Percentiles rank a stretch among this genome's conserved stretches.
Conservation (phyloP, 23 red algal genomes). For the Agarophyton chilense region DNA sequence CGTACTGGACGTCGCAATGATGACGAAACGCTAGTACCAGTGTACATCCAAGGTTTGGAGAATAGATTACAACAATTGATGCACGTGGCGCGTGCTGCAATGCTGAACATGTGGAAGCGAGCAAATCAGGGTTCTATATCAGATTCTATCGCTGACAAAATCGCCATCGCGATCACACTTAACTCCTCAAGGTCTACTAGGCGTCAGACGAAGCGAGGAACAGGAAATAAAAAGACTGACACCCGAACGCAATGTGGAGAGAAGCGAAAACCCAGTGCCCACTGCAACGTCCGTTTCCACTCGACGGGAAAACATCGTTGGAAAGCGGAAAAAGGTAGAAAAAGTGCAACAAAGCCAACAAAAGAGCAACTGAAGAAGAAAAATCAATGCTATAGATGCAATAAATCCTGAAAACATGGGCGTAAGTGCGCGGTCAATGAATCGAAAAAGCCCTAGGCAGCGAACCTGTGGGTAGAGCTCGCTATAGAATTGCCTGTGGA, state of each 20-base stretch:
- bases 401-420: neutral
- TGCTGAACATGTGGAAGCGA: conserved; percentile 25
- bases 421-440: neutral
- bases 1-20: neutral
- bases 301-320: neutral
- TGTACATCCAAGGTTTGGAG: conserved; percentile 18
- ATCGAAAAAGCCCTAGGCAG: neutral
- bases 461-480: neutral
- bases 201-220: neutral
- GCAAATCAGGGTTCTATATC: neutral
- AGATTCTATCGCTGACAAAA: neutral
- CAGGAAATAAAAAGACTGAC: neutral
- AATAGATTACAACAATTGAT: neutral
- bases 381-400: neutral
- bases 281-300: neutral
- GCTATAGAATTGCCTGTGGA: neutral
- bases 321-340: neutral
- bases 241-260: no score
- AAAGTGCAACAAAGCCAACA: neutral
- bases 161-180: conserved; percentile 15
- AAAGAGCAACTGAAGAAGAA: conserved; percentile 18
- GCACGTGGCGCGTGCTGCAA: conserved; percentile 10
- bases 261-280: neutral
- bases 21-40: conserved; percentile 17
- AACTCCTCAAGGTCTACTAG: neutral